phyloP scores from a whole-genome alignment of 202 grass and related monocot genomes.

The Musa balbisiana region DNA sequence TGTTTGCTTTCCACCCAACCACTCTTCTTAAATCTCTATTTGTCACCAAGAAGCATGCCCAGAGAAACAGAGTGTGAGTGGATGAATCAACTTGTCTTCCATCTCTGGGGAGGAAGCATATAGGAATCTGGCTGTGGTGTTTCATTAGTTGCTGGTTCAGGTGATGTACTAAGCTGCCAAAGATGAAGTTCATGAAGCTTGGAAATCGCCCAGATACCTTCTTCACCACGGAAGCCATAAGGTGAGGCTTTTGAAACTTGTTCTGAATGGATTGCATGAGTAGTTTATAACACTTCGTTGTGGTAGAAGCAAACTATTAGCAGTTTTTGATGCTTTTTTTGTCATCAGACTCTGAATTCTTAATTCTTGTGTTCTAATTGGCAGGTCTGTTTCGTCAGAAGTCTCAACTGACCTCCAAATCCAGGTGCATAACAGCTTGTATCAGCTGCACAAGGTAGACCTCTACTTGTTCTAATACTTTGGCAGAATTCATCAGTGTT shows the following conservation, averaged over 20 bases:
- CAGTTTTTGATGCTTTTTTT: too few species aligned
- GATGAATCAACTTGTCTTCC: too few species aligned
- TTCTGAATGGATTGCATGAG: too few species aligned
- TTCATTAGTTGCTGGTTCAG: not conserved
- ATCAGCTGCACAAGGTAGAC: constrained; percentile 86
- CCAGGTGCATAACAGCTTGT: constrained; percentile 57
- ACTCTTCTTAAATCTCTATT: not conserved
- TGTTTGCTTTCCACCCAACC: not conserved
- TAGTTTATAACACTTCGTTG: too few species aligned
- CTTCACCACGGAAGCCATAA: constrained; percentile 58
- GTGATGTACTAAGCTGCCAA: constrained; percentile 20
- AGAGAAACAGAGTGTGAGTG: not conserved
- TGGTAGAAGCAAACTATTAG: too few species aligned
- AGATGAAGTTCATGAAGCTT: constrained; percentile 99
- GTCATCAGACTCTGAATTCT: not conserved
- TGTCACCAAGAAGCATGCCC: not conserved
- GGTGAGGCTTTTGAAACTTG: constrained; percentile 23
- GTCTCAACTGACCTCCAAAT: constrained; percentile 88
- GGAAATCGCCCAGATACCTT: constrained; percentile 75
- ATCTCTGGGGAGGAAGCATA: too few species aligned
- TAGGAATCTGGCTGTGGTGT: too few species aligned
- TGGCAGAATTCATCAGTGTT: too few species aligned
- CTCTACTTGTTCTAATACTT: not conserved
- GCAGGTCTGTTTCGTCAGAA: constrained; percentile 82
- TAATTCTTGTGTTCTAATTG: not conserved